Base-by-base conservation (phyloP, 2,329 filamentous ascomycete genomes). In the Pseudocercospora fijiensis region DNA sequence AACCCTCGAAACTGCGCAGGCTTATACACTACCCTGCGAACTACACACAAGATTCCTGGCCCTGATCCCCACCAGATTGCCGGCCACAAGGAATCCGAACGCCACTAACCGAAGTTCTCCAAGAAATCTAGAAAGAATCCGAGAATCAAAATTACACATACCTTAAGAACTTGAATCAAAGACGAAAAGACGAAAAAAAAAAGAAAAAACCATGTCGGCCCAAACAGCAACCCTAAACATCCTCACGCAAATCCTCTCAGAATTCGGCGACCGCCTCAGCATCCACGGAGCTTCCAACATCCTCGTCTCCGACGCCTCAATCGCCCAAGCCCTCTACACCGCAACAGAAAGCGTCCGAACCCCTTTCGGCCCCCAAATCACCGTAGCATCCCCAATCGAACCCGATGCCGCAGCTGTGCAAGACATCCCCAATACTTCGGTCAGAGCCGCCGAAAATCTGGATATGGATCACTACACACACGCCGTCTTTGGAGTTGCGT, bases 391-490 rank as follows among this genome's bases (percentile, higher is more conserved):
- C 1, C 71, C 66, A 60, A 57, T 62, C 13, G 28, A 59, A 26
- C 53, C 58, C 5, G 61, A 70, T 22, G 28, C 58, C 18, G 51
- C 61, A 18, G 30, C 53, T 33, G 58, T 64, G 18, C 27, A 58
- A 28, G 60, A 56, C 7, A 61, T 68, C 6, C 64, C 66, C 13
- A 68, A 71, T 30, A 56, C 66, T 13, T 58, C 56, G 22, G 51
- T 66, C 8, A 64, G 67, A 22, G 53, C 65, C 1, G 59, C 67
- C 0, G 67, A 69, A 11, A 58, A 62, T 7, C 51, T 72, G 7
- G 37, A 60, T 13, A 73, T 73, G 71, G 71, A 73, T 26, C 56
- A 65, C 45, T 73, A 70, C 62, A 70, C 67, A 1, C 71, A 73
- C 49, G 71, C 71, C 1, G 57, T 73, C 18, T 71, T 71, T 20